Conservation (phyloP, 2,329 filamentous ascomycete genomes). For the Coniochaeta pulveracea region DNA sequence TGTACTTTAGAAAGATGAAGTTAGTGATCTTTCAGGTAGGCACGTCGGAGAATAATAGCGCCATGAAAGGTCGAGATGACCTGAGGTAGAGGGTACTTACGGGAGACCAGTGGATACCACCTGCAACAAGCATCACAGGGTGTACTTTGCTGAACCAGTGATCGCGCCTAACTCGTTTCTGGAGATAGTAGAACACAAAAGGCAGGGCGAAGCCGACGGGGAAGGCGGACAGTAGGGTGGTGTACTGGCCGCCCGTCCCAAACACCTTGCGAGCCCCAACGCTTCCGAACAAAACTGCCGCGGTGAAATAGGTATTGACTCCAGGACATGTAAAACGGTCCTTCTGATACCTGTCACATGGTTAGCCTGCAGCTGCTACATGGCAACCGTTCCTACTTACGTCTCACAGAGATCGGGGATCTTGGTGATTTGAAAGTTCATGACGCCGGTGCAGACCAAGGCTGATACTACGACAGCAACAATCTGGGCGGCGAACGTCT, state of each 20-base stretch:
- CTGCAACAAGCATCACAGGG: conserved; percentile 34
- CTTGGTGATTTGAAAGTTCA: conserved; percentile 33
- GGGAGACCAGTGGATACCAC: conserved; percentile 32
- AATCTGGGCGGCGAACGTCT: conserved; percentile 49
- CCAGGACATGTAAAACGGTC: conserved; percentile 40
- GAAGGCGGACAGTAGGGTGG: conserved; percentile 34
- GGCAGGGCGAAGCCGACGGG: conserved; percentile 35
- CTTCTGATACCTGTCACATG: conserved; percentile 32
- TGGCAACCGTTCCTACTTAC: too few relatives aligned
- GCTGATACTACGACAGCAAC: conserved; percentile 43
- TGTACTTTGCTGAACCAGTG: conserved; percentile 30
- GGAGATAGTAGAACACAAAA: conserved; percentile 24
- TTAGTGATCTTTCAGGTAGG: too few relatives aligned
- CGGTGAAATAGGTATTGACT: conserved; percentile 45
- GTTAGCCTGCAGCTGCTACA: too few relatives aligned
- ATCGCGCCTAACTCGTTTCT: conserved; percentile 20
- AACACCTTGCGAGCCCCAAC: conserved; percentile 40
- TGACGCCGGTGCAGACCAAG: conserved; percentile 35
- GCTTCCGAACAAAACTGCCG: conserved; percentile 42
- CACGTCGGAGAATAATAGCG: too few relatives aligned
- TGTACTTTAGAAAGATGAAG: too few relatives aligned
- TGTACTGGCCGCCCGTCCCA: conserved; percentile 35
- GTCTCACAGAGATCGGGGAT: conserved; percentile 38
- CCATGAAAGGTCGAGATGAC: too few relatives aligned
- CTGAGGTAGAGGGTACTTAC: too few relatives aligned